Conservation (phyloP, 2,329 filamentous ascomycete species). For the Exophiala alcalophila region DNA sequence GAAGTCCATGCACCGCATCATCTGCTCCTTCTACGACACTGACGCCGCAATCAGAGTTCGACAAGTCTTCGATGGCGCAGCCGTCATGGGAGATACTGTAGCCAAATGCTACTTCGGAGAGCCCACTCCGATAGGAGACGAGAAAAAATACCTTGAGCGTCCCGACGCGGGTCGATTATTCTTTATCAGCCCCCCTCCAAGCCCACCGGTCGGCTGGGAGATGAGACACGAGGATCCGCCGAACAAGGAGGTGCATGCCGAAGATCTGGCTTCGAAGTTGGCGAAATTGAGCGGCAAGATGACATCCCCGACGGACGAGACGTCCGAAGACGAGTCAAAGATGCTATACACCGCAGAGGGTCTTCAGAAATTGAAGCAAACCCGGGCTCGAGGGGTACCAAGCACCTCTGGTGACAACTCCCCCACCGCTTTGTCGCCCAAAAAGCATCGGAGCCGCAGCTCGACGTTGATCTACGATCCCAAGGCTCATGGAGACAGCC, state of each 20-base stretch:
- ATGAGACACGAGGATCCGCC: slow-evolving; percentile 61
- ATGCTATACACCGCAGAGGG: slow-evolving; percentile 25
- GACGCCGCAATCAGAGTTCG: slow-evolving; percentile 45
- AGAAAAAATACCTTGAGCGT: slow-evolving; percentile 50
- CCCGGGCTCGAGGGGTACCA: slow-evolving; percentile 10
- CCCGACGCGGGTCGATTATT: slow-evolving; percentile 61
- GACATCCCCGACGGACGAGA: slow-evolving; percentile 10
- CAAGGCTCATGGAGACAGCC: slow-evolving; percentile 59
- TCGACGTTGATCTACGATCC: slow-evolving; percentile 63
- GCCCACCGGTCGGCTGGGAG: slow-evolving; percentile 64
- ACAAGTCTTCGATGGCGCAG: slow-evolving; percentile 41
- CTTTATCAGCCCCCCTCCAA: slow-evolving; percentile 64
- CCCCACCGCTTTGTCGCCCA: slow-evolving; percentile 28
- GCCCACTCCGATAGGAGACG: slow-evolving; percentile 44
- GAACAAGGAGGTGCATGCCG: slow-evolving; percentile 63
- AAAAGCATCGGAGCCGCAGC: slow-evolving; percentile 48
- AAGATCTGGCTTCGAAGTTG: slow-evolving; percentile 58
- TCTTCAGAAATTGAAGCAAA: slow-evolving; percentile 22
- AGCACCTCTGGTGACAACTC: slow-evolving; percentile 21
- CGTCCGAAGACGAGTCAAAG: slow-evolving; percentile 16
- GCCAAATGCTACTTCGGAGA: slow-evolving; percentile 53
- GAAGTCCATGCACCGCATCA: slow-evolving; percentile 50
- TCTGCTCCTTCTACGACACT: slow-evolving; percentile 47
- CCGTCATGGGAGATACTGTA: slow-evolving; percentile 37
- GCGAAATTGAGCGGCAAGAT: slow-evolving; percentile 48